A percentile compares a stretch with the other conserved stretches of the same genome.
phyloP scores from a whole-genome alignment of 2,329 filamentous ascomycete genomes.

The Cercospora sp. region DNA sequence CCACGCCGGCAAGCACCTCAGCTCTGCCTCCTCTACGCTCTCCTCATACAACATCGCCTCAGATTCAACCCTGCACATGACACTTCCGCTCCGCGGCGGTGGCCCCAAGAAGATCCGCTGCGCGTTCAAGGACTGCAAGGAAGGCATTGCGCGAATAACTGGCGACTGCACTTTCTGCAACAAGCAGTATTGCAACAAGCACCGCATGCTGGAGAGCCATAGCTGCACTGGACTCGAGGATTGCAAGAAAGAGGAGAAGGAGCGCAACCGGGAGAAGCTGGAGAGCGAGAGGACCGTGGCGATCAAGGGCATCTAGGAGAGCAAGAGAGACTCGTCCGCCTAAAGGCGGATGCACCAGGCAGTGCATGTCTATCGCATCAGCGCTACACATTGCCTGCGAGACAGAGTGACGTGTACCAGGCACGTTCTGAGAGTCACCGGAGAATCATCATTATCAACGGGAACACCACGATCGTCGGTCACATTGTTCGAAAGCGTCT shows the following conservation, averaged over 20 bases:
- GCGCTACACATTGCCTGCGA: neutral
- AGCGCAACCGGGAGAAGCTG: slow-evolving; percentile 88
- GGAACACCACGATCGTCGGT: neutral
- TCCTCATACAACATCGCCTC: slow-evolving; percentile 51
- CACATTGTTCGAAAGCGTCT: neutral
- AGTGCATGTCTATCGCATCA: neutral
- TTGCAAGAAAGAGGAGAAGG: slow-evolving; percentile 96
- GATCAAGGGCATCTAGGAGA: slow-evolving; percentile 75
- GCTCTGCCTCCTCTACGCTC: slow-evolving; percentile 46
- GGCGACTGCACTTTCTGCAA: slow-evolving; percentile 95
- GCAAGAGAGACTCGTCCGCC: neutral
- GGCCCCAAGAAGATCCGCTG: slow-evolving; percentile 80
- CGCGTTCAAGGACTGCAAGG: slow-evolving; percentile 85
- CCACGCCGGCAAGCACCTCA: slow-evolving; percentile 60
- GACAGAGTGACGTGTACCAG: neutral
- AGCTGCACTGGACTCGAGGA: slow-evolving; percentile 91
- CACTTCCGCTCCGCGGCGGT: slow-evolving; percentile 58
- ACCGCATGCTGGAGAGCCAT: slow-evolving; percentile 90
- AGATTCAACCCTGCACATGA: slow-evolving; percentile 56
- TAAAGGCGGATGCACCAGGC: neutral
- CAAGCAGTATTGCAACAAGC: slow-evolving; percentile 92
- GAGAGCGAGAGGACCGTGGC: slow-evolving; percentile 91
- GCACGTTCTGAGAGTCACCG: neutral
- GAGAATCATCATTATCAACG: neutral
- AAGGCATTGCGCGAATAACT: slow-evolving; percentile 85